These are phyloP conservation scores for Entomortierella lignicola DNA, from an alignment of 192 early-diverging fungal genomes.

Conservation along the genomic window DNA sequence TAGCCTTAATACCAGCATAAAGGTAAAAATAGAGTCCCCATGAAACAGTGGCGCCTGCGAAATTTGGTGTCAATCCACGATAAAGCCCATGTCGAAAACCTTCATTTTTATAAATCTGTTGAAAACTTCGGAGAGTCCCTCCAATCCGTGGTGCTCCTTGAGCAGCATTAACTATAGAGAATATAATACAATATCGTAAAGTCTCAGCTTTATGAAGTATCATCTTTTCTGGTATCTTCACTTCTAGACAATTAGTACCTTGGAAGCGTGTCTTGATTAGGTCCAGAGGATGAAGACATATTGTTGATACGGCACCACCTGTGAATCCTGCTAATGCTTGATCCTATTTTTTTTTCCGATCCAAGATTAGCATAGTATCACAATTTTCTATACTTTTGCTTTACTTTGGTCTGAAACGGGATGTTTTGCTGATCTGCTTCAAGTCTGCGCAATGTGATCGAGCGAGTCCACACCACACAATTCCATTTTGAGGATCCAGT, in stretches of 20 bases:
- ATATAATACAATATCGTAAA: not conserved
- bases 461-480: not conserved
- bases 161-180: conserved; percentile 61
- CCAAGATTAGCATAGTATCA: too few species aligned
- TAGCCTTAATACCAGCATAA: conserved; percentile 79
- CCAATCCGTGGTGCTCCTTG: conserved; percentile 66
- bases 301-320: conserved; percentile 87
- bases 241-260: conserved; percentile 56
- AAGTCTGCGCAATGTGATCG: not conserved
- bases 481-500: too few species aligned
- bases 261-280: conserved; percentile 93
- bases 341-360: conserved; percentile 67
- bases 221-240: not conserved
- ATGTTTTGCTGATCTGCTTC: not conserved
- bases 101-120: conserved; percentile 66
- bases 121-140: conserved; percentile 73
- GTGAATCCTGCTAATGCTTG: conserved; percentile 91
- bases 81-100: conserved; percentile 83
- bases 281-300: conserved; percentile 91
- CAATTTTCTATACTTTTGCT: too few species aligned
- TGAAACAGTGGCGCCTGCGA: conserved; percentile 89
- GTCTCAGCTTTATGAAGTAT: not conserved
- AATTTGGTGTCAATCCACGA: conserved; percentile 89
- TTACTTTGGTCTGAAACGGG: not conserved
- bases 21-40: conserved; percentile 99